Percentiles rank a stretch among this genome's conserved stretches.
These are phyloP conservation scores for Gossypium bickii DNA, from an alignment of 345 rosid species.

Conservation along the genomic window DNA sequence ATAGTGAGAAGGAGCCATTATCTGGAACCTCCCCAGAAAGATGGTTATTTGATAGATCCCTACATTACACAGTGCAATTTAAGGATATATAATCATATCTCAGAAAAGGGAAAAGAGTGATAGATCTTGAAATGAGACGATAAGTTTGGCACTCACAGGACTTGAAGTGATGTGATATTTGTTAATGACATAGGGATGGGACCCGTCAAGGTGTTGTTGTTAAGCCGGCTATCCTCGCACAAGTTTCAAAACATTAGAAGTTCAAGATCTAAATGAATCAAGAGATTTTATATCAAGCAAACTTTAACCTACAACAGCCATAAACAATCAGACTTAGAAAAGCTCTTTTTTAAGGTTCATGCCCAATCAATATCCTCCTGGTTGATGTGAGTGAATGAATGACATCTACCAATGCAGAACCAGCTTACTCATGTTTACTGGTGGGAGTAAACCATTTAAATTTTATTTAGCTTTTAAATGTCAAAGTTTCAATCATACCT, in stretches of 20 bases:
- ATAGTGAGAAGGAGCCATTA: constrained; percentile 95
- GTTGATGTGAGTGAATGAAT: neutral
- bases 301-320: neutral
- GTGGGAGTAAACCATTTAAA: neutral
- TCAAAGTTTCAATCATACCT: neutral
- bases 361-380: neutral
- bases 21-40: constrained; percentile 97
- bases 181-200: constrained; percentile 87
- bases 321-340: neutral
- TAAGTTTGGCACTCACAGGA: constrained; percentile 58
- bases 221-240: constrained; percentile 88
- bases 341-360: neutral
- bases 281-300: constrained; percentile 3
- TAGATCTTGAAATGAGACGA: neutral
- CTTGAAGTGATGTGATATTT: constrained; percentile 86
- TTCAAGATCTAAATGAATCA: constrained; percentile 13
- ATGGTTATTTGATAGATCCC: constrained; percentile 91
- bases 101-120: neutral
- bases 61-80: constrained; percentile 28
- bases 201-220: constrained; percentile 85
- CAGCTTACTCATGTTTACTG: neutral
- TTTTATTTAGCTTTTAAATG: neutral
- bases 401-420: neutral
- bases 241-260: constrained; percentile 4
- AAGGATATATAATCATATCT: constrained; percentile 5